These are phyloP conservation scores for Zanthoxylum bungeanum DNA, from an alignment of 345 rosid species.

Conservation along the genomic window DNA sequence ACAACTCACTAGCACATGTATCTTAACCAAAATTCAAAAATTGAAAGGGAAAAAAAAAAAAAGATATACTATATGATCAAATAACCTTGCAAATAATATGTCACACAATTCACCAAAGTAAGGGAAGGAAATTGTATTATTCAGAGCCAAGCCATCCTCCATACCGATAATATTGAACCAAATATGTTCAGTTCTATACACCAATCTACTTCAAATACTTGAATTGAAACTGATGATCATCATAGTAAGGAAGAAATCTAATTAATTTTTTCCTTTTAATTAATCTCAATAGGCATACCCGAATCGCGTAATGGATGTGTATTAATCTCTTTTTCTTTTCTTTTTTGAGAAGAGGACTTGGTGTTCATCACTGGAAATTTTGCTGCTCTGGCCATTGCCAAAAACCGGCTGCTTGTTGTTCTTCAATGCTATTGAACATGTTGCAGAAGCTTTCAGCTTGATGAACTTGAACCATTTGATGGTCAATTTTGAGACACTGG, in stretches of 20 bases:
- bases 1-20: conserved; percentile 66
- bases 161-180: conserved; percentile 24
- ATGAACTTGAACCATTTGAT: conserved; percentile 35
- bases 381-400: conserved; percentile 82
- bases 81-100: conserved; percentile 21
- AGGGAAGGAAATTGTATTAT: conserved; percentile 29
- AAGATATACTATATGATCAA: conserved; percentile 29
- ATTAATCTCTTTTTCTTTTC: conserved; percentile 1
- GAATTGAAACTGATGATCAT: conserved; percentile 10
- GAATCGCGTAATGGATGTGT: conserved; percentile 9
- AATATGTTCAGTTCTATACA: conserved; percentile 34
- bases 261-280: conserved; percentile 7
- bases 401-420: conserved; percentile 47
- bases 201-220: conserved; percentile 26
- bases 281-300: conserved; percentile 14
- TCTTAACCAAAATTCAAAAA: conserved; percentile 21
- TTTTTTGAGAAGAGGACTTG: conserved; percentile 10
- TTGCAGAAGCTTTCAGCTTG: conserved; percentile 53
- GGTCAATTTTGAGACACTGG: conserved; percentile 40
- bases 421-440: conserved; percentile 71
- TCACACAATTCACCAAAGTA: conserved; percentile 16
- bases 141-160: conserved; percentile 26
- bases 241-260: conserved; percentile 13
- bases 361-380: conserved; percentile 46
- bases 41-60: conserved; percentile 7